These are phyloP conservation scores for Ogataea thermomethanolica DNA, from an alignment of 805 yeast genomes.

Conservation along the genomic window DNA sequence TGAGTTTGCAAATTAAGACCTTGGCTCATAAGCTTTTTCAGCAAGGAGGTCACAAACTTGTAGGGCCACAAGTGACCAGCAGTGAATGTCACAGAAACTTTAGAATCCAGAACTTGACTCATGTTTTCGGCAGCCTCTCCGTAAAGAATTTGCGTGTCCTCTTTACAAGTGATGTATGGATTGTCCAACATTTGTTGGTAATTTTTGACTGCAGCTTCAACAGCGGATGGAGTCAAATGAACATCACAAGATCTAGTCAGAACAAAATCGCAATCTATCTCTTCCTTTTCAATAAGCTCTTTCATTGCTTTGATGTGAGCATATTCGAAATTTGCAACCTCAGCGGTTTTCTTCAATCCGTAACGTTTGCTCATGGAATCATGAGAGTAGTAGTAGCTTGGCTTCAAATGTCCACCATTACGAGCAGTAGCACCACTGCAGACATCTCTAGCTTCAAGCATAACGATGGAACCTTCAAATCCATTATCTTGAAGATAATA, in stretches of 20 bases:
- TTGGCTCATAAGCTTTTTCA: conserved; percentile 34
- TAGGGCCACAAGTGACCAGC: conserved; percentile 47
- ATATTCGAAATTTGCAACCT: conserved; percentile 37
- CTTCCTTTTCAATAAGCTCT: conserved; percentile 31
- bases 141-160: conserved; percentile 30
- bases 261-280: conserved; percentile 34
- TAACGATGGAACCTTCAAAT: conserved; percentile 4
- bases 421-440: conserved; percentile 44
- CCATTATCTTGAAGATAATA: conserved; percentile 31
- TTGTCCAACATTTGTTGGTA: conserved; percentile 22
- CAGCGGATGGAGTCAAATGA: conserved; percentile 17
- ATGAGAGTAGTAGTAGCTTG: conserved; percentile 26
- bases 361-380: conserved; percentile 15
- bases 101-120: conserved; percentile 29
- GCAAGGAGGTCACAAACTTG: conserved; percentile 34
- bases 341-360: conserved; percentile 33
- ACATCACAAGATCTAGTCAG: conserved; percentile 32
- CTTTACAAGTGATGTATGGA: conserved; percentile 29
- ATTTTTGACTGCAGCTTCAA: conserved; percentile 11
- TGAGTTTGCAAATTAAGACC: conserved; percentile 38
- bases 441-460: conserved; percentile 39
- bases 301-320: conserved; percentile 34
- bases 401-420: conserved; percentile 49
- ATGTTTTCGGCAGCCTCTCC: conserved; percentile 33
- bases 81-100: conserved; percentile 35